Evolutionary conservation across 208 protist species (phyloP), one percentile per base, ranked within the genome.

Genomic region (Wallacemonas collosoma): DNA sequence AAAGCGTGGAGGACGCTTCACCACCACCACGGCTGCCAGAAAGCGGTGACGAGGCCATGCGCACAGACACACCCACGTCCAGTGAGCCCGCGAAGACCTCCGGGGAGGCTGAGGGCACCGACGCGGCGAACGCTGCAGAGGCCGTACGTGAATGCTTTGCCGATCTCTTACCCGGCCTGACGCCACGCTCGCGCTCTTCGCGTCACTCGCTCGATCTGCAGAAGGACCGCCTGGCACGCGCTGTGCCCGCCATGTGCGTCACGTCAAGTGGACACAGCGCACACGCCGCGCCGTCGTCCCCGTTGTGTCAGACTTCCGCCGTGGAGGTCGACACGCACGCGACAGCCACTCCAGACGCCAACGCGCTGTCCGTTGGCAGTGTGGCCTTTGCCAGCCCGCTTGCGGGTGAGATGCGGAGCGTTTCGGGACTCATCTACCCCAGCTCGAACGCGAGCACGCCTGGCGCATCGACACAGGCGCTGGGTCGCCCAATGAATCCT

Each of bases 171-270:
- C 60, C 60, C n/a, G 60, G 60, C 38, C 60, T 65, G 3, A 12
- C 44, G 15, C n/a, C 60, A 17, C 60, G 41, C 17, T 38, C 41
- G 3, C 0, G 15, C 7, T 14, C n/a, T 4, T 26, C 40, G 4
- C 60, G 40, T 12, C 60, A 65, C 26, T 65, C 60, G 40, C 41
- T 65, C n/a, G 43, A 65, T 26, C 8, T 48, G 60, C 60, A 65
- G 17, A 65, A 65, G 43, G 60, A n/a, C 4, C 38, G 60, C 3
- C 41, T 65, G 38, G 12, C 41, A 17, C 60, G 36, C 43, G 60
- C 60, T 3, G 60, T 65, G 36, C 60, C 60, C 4, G 40, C 26
- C 5, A 65, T 65, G 60, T 3, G 44, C n/a, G 60, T 41, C 53
- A 57, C 53, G 14, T 36, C 53, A 0, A 26, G 26, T 26, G 26